Base-by-base conservation (phyloP, 768 basidiomycete species). In the Podaxis rugospora region DNA sequence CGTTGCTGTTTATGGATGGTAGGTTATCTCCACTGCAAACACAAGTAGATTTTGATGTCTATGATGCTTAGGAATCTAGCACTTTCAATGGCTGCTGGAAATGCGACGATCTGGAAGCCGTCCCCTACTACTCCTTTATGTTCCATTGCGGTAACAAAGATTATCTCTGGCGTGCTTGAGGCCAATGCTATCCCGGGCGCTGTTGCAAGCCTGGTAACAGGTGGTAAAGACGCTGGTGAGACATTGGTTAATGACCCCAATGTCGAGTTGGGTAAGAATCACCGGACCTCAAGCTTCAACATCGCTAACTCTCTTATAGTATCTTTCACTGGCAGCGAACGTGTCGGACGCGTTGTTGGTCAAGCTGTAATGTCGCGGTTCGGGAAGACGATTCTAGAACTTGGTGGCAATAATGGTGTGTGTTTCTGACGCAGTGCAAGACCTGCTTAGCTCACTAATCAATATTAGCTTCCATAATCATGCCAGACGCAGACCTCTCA, bases 71-170 rank as follows among this genome's bases (percentile, higher is more conserved):
- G 95, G 95, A 98, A 98, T 73, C 76, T 96, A 53, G 84, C 93
- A 1, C 80, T 98, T 23, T 92, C 94, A 3, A 75, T 98, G 61
- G 89, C 92, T 1, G 89, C 91, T 28, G 95, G 95, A 16, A 98
- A 98, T 72, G 88, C 93, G 1, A 95, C 93, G 0, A 72, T 98
- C 50, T 98, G 95, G 95, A 98, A 98, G 70, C 95, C 95, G 5
- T 90, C 94, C 0, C 92, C 89, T 1, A 90, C 82, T 2, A 98
- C 95, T 0, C 88, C 95, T 3, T 74, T 96, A 37, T 95, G 88
- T 70, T 82, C 94, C n/a, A 89, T 98, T 61, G 96, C 95, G 0
- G 84, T 94, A 23, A 95, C 92, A 23, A 88, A 85, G 70, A 92
- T 98, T 66, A 78, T 98, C 25, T 80, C 93, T 18, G 71, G 77